A percentile compares a stretch with the other conserved stretches of the same genome.
These are phyloP conservation scores for Acacia melanoxylon DNA, from an alignment of 306 rosid species.

Conservation along the genomic window DNA sequence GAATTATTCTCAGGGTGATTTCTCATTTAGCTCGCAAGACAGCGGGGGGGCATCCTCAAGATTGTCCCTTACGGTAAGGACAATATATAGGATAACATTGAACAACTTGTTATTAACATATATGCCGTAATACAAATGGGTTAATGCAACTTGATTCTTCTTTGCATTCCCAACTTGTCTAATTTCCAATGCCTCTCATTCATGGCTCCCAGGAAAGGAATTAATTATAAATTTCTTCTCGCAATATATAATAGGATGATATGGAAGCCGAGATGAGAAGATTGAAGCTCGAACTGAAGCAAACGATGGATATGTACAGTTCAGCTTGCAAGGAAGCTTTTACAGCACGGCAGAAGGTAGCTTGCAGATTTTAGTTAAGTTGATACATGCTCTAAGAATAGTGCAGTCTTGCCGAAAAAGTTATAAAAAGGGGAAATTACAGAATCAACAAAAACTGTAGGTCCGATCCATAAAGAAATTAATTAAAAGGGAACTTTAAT, in stretches of 20 bases:
- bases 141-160: not conserved
- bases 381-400: slow-evolving; percentile 1
- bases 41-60: slow-evolving; percentile 34
- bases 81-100: too few species aligned
- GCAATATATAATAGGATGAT: slow-evolving; percentile 55
- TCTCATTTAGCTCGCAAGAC: slow-evolving; percentile 47
- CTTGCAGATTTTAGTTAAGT: not conserved
- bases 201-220: not conserved
- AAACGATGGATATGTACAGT: slow-evolving; percentile 86
- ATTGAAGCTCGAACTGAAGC: slow-evolving; percentile 77
- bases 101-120: too few species aligned
- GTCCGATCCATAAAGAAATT: slow-evolving; percentile 39
- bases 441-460: slow-evolving; percentile 14
- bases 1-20: slow-evolving; percentile 23
- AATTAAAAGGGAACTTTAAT: not conserved
- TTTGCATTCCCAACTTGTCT: not conserved
- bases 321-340: slow-evolving; percentile 84
- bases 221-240: slow-evolving; percentile 16
- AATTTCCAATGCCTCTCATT: not conserved
- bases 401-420: not conserved
- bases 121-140: not conserved
- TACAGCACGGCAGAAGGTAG: slow-evolving; percentile 65
- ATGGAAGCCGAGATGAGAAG: slow-evolving; percentile 89
- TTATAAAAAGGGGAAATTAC: not conserved
- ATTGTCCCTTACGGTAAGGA: slow-evolving; percentile 39